Base-by-base conservation (phyloP, 192 early-diverging fungal species). In the Entomortierella chlamydospora region DNA sequence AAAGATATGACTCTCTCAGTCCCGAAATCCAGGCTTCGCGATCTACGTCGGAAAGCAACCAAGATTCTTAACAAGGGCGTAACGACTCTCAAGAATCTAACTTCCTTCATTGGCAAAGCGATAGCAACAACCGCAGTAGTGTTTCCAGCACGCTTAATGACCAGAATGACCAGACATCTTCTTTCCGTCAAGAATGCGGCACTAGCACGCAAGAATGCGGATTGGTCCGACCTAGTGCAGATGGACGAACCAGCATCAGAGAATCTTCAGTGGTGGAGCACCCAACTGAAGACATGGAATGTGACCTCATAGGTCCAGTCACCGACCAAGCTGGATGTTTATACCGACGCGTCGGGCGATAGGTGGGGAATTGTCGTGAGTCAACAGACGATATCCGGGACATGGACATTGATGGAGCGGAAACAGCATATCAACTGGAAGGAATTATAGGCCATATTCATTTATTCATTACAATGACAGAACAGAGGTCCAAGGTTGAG, bases 131-230 rank as follows among this genome's bases (percentile, higher is more conserved):
- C 73, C 0, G 23, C 60, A 47, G 70, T 70, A 13, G 43, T 79
- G 0, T 68, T 83, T 30, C 70, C 82, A 17, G 73, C 67, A 4
- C 41, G 64, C 6, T 62, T 82, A n/a, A n/a, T n/a, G n/a, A n/a
- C n/a, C n/a, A n/a, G n/a, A 0, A 68, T 68, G 26, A 71, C 81
- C 0, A 54, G 54, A n/a, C 20, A 51, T 26, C 72, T 82, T 0
- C 28, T 82, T 8, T 17, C 41, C 2, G 56, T 57, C 58, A 82
- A 77, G 73, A 83, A 83, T 30, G 39, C 53, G 9, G 33, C 52
- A 9, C 37, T 82, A 8, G 5, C 18, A 3, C 42, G 43, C 1
- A 7, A 55, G 34, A 15, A 2, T 28, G 28, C 57, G 1, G 15
- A 15, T 17, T 67, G 64, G 64, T 42, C 37, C 18, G 56, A 60